Evolutionary conservation across 163 green algal species (phyloP).

Genomic region (Scenedesmus sp.): DNA sequence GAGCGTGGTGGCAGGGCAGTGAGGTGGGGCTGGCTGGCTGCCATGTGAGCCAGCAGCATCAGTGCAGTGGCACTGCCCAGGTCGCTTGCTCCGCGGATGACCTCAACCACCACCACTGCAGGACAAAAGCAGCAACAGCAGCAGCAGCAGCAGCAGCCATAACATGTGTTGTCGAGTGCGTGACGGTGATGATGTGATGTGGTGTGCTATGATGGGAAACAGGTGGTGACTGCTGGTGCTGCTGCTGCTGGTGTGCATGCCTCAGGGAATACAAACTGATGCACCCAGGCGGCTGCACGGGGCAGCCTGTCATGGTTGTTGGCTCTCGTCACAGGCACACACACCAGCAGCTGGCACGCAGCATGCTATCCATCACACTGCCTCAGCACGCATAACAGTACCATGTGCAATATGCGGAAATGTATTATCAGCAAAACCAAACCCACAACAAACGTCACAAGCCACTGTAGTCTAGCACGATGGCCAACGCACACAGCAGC

Average conservation of each 20-base stretch:
- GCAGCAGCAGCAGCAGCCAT: background rate
- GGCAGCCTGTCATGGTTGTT: conserved; percentile 41
- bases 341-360: conserved; percentile 10
- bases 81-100: background rate
- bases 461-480: no score
- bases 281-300: conserved; percentile 22
- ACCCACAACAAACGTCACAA: background rate
- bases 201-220: background rate
- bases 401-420: no score
- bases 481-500: no score
- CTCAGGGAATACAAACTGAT: conserved; percentile 95
- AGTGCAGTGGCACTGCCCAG: conserved; percentile 53
- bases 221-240: background rate
- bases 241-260: conserved; percentile 51
- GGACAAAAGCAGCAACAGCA: background rate
- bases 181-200: background rate
- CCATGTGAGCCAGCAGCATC: conserved; percentile 73
- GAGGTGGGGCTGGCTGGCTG: conserved; percentile 70
- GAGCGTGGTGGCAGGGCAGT: conserved; percentile 58
- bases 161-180: background rate
- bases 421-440: background rate
- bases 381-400: no score
- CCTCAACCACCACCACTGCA: conserved; percentile 38
- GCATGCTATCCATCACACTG: background rate
- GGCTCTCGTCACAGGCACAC: conserved; percentile 65